phyloP scores from a whole-genome alignment of 306 rosid genomes.

The Vigna trinervia region DNA sequence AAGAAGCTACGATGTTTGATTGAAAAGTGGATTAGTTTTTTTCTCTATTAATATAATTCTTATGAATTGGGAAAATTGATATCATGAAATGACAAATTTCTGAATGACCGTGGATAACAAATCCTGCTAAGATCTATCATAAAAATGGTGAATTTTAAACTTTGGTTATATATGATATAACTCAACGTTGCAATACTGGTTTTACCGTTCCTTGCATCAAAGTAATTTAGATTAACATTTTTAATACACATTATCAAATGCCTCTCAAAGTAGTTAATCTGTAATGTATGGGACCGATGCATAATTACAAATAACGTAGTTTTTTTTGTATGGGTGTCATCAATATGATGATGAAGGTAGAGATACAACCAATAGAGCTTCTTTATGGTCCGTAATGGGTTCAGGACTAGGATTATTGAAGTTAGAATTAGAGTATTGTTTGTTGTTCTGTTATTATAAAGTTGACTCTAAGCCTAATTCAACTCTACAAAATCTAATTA shows the following conservation, averaged over 20 bases:
- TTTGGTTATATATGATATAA: neutral
- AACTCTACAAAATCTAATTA: too few relatives aligned
- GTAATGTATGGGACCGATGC: neutral
- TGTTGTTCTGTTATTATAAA: neutral
- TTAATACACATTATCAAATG: conserved; percentile 7
- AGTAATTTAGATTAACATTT: neutral
- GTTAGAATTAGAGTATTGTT: conserved; percentile 1
- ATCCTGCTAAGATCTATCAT: conserved; percentile 27
- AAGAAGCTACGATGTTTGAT: conserved; percentile 1
- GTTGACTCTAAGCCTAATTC: too few relatives aligned
- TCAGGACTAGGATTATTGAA: neutral
- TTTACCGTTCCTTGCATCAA: neutral
- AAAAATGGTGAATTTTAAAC: conserved; percentile 2
- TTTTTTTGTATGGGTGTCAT: neutral
- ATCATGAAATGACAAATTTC: conserved; percentile 10
- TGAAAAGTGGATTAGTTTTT: neutral
- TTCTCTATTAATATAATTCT: neutral
- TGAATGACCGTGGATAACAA: neutral
- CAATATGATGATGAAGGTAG: neutral
- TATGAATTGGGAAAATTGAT: conserved; percentile 3
- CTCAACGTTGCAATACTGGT: neutral
- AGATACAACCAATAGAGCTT: neutral
- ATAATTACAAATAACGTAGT: neutral
- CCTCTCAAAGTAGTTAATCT: conserved; percentile 2
- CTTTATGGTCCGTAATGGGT: neutral